These are phyloP conservation scores for Cyclotella kingstonii DNA, from an alignment of 108 stramenopile species.

Conservation along the genomic window DNA sequence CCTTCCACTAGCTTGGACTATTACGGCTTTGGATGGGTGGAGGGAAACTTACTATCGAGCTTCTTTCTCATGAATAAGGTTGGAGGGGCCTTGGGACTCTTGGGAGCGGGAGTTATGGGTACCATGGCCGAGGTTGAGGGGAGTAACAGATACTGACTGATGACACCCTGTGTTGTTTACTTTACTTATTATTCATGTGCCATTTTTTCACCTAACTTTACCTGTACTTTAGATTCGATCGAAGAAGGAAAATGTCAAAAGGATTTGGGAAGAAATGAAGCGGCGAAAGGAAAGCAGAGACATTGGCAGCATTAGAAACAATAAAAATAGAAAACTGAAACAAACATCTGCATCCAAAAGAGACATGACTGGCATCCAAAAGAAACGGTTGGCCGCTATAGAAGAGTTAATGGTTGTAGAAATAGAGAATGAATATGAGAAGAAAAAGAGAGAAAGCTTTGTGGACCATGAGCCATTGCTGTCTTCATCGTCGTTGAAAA, in stretches of 20 bases:
- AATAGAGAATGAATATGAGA: background rate
- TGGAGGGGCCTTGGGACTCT: constrained; percentile 58
- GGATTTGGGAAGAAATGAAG: constrained; percentile 77
- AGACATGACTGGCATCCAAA: constrained; percentile 55
- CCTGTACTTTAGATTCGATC: constrained; percentile 29
- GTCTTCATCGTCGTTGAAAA: no score
- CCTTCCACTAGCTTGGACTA: constrained; percentile 39
- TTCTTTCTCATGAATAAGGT: constrained; percentile 77
- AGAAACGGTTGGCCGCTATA: constrained; percentile 64
- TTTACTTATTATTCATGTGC: no score
- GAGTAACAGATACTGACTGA: no score
- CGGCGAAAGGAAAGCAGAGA: constrained; percentile 45
- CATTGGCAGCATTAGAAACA: background rate
- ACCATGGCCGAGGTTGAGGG: constrained; percentile 68
- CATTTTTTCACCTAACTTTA: no score
- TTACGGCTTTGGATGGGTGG: constrained; percentile 76
- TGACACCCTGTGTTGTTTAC: no score
- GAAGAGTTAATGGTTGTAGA: constrained; percentile 64
- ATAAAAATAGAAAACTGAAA: constrained; percentile 25
- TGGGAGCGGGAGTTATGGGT: constrained; percentile 58
- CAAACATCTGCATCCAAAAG: constrained; percentile 43
- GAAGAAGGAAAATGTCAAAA: constrained; percentile 69
- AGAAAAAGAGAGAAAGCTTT: no score
- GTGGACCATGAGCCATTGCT: no score
- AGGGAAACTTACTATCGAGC: constrained; percentile 39